Base-by-base conservation (phyloP, 208 protist species). In the Wallacemonas collosoma region DNA sequence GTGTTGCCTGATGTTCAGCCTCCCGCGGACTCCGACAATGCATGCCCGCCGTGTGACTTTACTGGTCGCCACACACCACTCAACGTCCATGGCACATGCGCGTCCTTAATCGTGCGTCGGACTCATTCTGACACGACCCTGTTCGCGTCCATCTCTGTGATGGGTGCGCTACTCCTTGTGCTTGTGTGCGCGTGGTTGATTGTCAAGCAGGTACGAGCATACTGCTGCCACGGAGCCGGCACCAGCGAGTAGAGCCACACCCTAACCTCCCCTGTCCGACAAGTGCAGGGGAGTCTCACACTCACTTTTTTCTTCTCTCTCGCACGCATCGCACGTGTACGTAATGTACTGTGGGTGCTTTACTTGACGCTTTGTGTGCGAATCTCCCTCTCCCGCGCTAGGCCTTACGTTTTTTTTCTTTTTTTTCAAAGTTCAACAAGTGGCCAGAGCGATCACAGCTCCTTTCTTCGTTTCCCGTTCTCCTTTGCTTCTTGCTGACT, bases 251-350 rank as follows among this genome's bases (percentile, higher is more conserved):
- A 26, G 26, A 26, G 26, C 26, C 26, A 26, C 26, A 26, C 26
- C 26, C 26, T 26, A 26, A 26, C 26, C 26, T 26, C 26, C 26
- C 26, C 26, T 26, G 26, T 26, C 26, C 0, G 26, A 26, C 26
- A 26, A 26, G 26, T 26, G 26, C 26, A 26, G 26, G 26, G 26
- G 26, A 26, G 26, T 67, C 14, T 39, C 57, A 72, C 57, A 71
- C 15, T 68, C 47, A 64, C 15, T 68, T 26, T 68, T 14, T 61
- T 66, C 65, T 66, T 65, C 41, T 72, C 38, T 65, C 48, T 64
- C 70, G 63, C 35, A 71, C 7, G 48, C 11, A 72, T 62, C 15
- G 14, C 35, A 47, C 14, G 6, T 62, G 8, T 9, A 60, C 35
- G 54, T 71, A 17, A 17, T 36, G 41, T 7, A 71, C 26, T 44